A percentile compares a stretch with the other conserved stretches of the same genome.
Evolutionary conservation across 2,329 filamentous ascomycete species (phyloP).

Genomic region (Chaetomium olivaceum): DNA sequence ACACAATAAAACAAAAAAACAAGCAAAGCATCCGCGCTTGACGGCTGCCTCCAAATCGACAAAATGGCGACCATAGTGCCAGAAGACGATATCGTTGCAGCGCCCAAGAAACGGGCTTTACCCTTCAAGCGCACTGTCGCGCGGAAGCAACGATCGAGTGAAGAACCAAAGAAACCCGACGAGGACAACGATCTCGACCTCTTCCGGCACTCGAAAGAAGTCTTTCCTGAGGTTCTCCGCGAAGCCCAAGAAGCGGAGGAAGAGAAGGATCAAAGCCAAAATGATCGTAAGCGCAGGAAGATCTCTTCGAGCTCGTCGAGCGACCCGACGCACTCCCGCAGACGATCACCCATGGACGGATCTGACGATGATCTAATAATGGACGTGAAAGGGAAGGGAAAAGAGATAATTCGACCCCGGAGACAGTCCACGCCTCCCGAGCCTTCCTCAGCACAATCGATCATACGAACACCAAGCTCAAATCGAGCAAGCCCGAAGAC

Average conservation of each 20-base stretch:
- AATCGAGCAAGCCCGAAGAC: slow-evolving; percentile 4
- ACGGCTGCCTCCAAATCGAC: not conserved
- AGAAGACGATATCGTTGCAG: not conserved
- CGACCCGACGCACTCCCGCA: not conserved
- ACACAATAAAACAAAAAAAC: not conserved
- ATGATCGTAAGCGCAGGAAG: slow-evolving; percentile 30
- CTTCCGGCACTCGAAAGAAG: slow-evolving; percentile 53
- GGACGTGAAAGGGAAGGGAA: slow-evolving; percentile 34
- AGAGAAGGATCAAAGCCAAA: slow-evolving; percentile 25
- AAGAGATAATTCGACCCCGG: slow-evolving; percentile 26
- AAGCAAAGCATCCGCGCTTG: not conserved
- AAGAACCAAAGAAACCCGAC: slow-evolving; percentile 24
- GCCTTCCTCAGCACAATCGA: not conserved
- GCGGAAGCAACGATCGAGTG: slow-evolving; percentile 21
- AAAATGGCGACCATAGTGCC: slow-evolving; percentile 18
- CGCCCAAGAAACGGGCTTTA: slow-evolving; percentile 31
- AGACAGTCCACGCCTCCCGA: slow-evolving; percentile 17
- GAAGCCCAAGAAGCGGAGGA: slow-evolving; percentile 31
- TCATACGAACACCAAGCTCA: slow-evolving; percentile 8
- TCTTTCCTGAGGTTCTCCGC: slow-evolving; percentile 44
- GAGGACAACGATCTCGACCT: slow-evolving; percentile 45
- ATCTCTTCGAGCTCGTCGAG: not conserved
- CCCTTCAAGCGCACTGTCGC: slow-evolving; percentile 35
- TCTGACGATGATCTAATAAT: slow-evolving; percentile 28
- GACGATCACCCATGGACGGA: slow-evolving; percentile 11